These are phyloP conservation scores for Laetiporus sulphureus DNA, from an alignment of 1,284 basidiomycete genomes.

Conservation along the genomic window DNA sequence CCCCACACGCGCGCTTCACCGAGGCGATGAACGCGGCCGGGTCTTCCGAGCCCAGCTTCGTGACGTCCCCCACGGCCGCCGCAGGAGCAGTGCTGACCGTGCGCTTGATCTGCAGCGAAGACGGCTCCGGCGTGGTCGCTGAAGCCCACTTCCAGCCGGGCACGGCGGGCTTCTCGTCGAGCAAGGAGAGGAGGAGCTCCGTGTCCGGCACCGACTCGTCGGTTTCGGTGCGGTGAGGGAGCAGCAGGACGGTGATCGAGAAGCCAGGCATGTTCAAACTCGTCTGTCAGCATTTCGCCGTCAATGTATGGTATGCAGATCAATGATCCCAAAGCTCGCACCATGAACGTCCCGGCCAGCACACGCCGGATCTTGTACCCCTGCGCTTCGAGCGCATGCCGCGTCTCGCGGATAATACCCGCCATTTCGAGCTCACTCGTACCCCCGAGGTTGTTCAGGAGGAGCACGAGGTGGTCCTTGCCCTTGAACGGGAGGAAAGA, in stretches of 20 bases:
- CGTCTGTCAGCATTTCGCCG: slow-evolving; percentile 49
- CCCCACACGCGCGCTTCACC: slow-evolving; percentile 61
- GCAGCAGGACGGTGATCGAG: slow-evolving; percentile 80
- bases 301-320: background rate
- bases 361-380: slow-evolving; percentile 59
- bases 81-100: slow-evolving; percentile 14
- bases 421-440: slow-evolving; percentile 83
- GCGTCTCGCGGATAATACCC: slow-evolving; percentile 60
- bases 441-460: slow-evolving; percentile 82
- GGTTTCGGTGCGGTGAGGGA: slow-evolving; percentile 46
- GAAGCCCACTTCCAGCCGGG: slow-evolving; percentile 85
- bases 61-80: slow-evolving; percentile 10
- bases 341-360: slow-evolving; percentile 82
- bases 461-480: slow-evolving; percentile 59
- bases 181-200: slow-evolving; percentile 57
- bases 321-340: slow-evolving; percentile 26
- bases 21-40: slow-evolving; percentile 45
- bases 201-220: slow-evolving; percentile 30
- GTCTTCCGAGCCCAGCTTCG: slow-evolving; percentile 35
- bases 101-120: slow-evolving; percentile 21
- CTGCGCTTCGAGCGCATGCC: slow-evolving; percentile 45
- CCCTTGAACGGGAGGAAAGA: slow-evolving; percentile 77
- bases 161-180: slow-evolving; percentile 70
- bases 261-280: slow-evolving; percentile 95
- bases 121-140: slow-evolving; percentile 27